phyloP scores from a whole-genome alignment of 345 rosid genomes.

The Anastatica hierochuntica region DNA sequence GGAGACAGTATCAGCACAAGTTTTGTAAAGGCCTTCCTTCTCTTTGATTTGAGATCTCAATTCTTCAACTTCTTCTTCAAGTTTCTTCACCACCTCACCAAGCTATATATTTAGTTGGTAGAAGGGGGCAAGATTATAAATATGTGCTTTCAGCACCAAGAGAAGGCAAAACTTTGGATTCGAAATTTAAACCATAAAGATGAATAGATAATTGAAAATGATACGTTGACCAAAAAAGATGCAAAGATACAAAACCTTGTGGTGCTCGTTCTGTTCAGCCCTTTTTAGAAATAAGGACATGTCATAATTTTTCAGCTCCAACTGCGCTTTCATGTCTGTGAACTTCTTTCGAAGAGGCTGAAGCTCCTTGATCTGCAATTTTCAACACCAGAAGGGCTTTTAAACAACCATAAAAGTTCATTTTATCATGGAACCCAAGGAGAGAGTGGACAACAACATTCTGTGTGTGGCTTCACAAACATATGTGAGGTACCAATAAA shows the following conservation, averaged over 20 bases:
- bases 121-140: conserved; percentile 1
- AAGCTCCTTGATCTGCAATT: conserved; percentile 59
- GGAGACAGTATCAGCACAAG: conserved; percentile 43
- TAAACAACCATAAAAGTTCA: no score
- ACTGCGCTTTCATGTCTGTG: conserved; percentile 54
- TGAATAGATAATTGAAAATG: no score
- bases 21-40: conserved; percentile 49
- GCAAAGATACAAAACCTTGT: conserved; percentile 45
- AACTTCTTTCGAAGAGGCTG: conserved; percentile 65
- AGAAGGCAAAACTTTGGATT: not conserved
- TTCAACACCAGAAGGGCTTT: no score
- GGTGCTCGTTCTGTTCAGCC: conserved; percentile 96
- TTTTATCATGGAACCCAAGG: no score
- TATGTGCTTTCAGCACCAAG: not conserved
- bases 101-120: conserved; percentile 38
- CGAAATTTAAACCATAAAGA: no score
- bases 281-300: conserved; percentile 79
- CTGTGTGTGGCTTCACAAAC: no score
- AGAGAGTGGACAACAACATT: no score
- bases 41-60: conserved; percentile 53
- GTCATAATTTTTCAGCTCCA: conserved; percentile 83
- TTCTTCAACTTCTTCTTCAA: conserved; percentile 75
- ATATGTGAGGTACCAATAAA: no score
- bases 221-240: no score
- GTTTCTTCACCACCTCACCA: conserved; percentile 68